Evolutionary conservation across 257 asterid species (phyloP).

Genomic region (Scutellaria barbata): DNA sequence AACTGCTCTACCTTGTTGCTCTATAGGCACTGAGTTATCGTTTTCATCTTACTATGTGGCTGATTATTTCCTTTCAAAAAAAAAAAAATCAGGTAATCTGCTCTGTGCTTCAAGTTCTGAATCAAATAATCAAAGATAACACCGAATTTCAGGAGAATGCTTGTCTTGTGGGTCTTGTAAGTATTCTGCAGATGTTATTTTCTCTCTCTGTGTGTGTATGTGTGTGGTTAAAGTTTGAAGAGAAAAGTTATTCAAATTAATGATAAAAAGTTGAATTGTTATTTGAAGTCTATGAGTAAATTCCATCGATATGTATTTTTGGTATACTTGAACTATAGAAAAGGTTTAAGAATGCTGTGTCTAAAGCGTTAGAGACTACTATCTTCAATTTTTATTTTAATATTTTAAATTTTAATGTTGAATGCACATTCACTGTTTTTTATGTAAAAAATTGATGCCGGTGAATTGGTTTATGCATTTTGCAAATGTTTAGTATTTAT

Average conservation of each 20-base stretch:
- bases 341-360: not conserved
- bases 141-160: slow-evolving; percentile 96
- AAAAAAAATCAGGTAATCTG: slow-evolving; percentile 66
- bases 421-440: not conserved
- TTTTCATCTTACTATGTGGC: slow-evolving; percentile 14
- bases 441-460: not conserved
- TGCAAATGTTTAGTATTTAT: slow-evolving; percentile 3
- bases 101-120: slow-evolving; percentile 89
- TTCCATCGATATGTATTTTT: slow-evolving; percentile 13
- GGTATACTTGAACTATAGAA: slow-evolving; percentile 4
- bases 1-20: slow-evolving; percentile 31
- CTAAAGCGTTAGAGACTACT: slow-evolving; percentile 1
- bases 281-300: not conserved
- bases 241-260: slow-evolving; percentile 7
- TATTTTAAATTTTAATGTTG: not conserved
- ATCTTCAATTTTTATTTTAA: not conserved
- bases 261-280: slow-evolving; percentile 17
- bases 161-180: slow-evolving; percentile 96
- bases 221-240: slow-evolving; percentile 22
- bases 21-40: slow-evolving; percentile 11
- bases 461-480: not conserved
- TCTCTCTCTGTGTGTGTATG: slow-evolving; percentile 14
- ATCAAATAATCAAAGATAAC: slow-evolving; percentile 88
- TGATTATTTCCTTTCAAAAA: slow-evolving; percentile 28
- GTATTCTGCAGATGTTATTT: slow-evolving; percentile 41